Conservation (phyloP, 345 rosid genomes). For the Gossypium thurberi region DNA sequence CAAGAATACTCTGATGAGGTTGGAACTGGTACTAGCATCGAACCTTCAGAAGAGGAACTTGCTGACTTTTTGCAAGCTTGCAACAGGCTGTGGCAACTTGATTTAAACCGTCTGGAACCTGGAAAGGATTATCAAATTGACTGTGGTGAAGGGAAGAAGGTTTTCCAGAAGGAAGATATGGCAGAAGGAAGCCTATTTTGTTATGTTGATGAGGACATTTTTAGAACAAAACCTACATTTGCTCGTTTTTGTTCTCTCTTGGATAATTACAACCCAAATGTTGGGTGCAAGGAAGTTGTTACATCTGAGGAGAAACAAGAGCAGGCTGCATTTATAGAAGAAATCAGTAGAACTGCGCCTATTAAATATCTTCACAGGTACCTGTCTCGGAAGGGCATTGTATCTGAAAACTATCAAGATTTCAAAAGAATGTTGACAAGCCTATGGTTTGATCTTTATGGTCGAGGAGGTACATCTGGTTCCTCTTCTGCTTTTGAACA, state of each 20-base stretch:
- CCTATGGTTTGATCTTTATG: conserved; percentile 83
- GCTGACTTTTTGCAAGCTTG: conserved; percentile 74
- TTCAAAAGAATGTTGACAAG: conserved; percentile 62
- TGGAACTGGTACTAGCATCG: conserved; percentile 30
- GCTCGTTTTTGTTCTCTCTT: conserved; percentile 85
- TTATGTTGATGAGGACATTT: conserved; percentile 62
- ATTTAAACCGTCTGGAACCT: conserved; percentile 65
- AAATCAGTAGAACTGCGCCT: conserved; percentile 82
- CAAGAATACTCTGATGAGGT: conserved; percentile 67
- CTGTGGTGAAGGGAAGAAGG: conserved; percentile 88
- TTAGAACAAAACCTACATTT: conserved; percentile 62
- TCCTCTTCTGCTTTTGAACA: conserved; percentile 97
- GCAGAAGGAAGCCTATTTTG: conserved; percentile 67
- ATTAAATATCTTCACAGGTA: conserved; percentile 77
- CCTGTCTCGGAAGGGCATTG: conserved; percentile 49
- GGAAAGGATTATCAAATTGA: conserved; percentile 82
- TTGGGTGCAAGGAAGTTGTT: conserved; percentile 69
- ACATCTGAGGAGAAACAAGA: conserved; percentile 87
- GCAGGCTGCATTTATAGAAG: conserved; percentile 83
- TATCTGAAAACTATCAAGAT: conserved; percentile 56
- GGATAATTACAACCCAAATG: conserved; percentile 81
- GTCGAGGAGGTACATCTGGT: conserved; percentile 73
- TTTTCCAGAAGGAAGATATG: conserved; percentile 59
- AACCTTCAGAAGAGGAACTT: conserved; percentile 70
- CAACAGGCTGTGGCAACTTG: conserved; percentile 86